These are phyloP conservation scores for Blumeria graminis DNA, from an alignment of 2,329 filamentous ascomycete genomes.

Conservation along the genomic window DNA sequence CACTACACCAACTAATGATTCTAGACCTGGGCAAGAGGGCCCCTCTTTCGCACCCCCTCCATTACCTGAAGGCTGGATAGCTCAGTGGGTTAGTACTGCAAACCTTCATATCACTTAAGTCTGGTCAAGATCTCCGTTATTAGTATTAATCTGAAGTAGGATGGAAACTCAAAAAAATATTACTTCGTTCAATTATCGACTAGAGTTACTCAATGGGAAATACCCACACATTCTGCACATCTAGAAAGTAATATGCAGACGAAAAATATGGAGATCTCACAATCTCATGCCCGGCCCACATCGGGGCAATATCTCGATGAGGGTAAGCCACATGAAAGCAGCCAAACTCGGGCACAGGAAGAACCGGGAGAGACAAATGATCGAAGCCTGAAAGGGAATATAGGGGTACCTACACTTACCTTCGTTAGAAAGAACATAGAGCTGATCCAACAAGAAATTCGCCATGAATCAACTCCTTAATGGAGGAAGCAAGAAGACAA, in stretches of 20 bases:
- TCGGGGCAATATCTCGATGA: conserved; percentile 24
- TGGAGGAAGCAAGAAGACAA: conserved; percentile 10
- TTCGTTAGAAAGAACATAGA: conserved; percentile 14
- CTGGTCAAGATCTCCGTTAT: too few relatives aligned
- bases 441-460: conserved; percentile 7
- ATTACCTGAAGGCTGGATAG: conserved; percentile 42
- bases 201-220: conserved; percentile 51
- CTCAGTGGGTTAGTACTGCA: conserved; percentile 27
- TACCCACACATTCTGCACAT: conserved; percentile 38
- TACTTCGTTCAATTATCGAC: conserved; percentile 52
- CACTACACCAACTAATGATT: too few relatives aligned
- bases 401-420: conserved; percentile 24
- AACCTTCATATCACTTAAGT: too few relatives aligned
- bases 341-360: conserved; percentile 35
- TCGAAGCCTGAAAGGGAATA: conserved; percentile 23
- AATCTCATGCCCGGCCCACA: conserved; percentile 38
- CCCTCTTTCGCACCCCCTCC: conserved; percentile 24
- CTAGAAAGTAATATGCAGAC: conserved; percentile 34
- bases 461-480: conserved; percentile 16
- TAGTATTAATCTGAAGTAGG: conserved; percentile 10
- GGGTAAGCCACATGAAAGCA: conserved; percentile 31
- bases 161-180: conserved; percentile 37
- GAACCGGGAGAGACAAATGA: conserved; percentile 36
- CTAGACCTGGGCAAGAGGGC: conserved; percentile 13
- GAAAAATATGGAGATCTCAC: conserved; percentile 19